Evolutionary conservation across 2,329 filamentous ascomycete species (phyloP).

Genomic region (Epichloe gansuensis): DNA sequence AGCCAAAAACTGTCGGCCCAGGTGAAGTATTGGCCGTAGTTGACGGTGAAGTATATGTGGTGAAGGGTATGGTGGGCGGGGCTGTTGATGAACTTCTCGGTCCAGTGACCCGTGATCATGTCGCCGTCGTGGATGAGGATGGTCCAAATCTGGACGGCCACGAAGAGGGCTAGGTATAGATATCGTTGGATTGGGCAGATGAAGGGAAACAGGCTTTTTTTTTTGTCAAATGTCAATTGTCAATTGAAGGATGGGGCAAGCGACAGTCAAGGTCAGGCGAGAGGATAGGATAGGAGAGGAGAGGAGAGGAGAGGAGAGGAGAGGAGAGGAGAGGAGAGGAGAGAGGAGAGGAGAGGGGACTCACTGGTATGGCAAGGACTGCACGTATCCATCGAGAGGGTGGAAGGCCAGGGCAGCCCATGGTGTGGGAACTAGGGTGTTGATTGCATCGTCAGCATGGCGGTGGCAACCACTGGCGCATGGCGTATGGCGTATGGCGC

Average conservation of each 20-base stretch:
- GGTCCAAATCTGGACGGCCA: constrained; percentile 94
- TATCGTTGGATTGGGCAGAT: constrained; percentile 87
- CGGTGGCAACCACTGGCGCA: background rate
- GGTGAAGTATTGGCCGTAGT: constrained; percentile 76
- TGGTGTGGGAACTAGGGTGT: constrained; percentile 64
- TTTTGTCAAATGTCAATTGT: background rate
- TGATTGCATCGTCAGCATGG: background rate
- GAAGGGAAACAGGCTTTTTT: constrained; percentile 59
- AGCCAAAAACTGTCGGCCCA: constrained; percentile 10
- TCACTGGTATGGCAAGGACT: constrained; percentile 75
- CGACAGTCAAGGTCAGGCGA: background rate
- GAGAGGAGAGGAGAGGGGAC: background rate
- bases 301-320: background rate
- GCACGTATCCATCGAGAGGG: constrained; percentile 79
- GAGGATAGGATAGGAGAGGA: background rate
- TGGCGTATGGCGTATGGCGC: background rate
- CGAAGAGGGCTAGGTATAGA: constrained; percentile 73
- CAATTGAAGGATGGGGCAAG: background rate
- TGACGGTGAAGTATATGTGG: constrained; percentile 49
- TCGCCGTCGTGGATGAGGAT: constrained; percentile 95
- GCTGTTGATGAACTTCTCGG: constrained; percentile 59
- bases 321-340: background rate
- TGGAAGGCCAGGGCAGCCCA: constrained; percentile 92
- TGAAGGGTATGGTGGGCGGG: constrained; percentile 78
- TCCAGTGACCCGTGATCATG: constrained; percentile 78